Evolutionary conservation across 352 stramenopile genomes (phyloP), one percentile per base, ranked within the genome.

Genomic region (Phytophthora idaei): DNA sequence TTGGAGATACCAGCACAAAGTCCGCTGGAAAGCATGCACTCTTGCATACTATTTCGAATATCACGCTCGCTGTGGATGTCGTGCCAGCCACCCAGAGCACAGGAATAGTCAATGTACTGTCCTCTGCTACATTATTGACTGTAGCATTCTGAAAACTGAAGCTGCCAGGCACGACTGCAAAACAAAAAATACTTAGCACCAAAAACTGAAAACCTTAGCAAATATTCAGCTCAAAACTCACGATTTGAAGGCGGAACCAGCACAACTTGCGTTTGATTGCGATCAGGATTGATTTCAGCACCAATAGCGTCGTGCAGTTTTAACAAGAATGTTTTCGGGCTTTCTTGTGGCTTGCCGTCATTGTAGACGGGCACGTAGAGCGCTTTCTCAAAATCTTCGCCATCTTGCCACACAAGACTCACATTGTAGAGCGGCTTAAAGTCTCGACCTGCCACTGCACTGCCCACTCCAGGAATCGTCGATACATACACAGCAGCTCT

Each of bases 371-470:
- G 73, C 7, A 93, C 39, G 57, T 91, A 90, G 2, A 93, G 70
- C 37, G 84, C 75, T 55, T 86, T 87, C 61, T 93, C 84, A 7
- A 78, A 65, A 55, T 87, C 78, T 41, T 91, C 82, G 21, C 84
- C 79, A 57, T 93, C 82, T 39, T 93, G 80, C 84, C 84, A 93
- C 31, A 90, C 72, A n/a, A 93, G 61, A 68, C 84, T 93, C 17
- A 78, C 57, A 60, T 93, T 93, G 61, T 79, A 89, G 5, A 90
- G 50, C 3, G 77, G 63, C 37, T 75, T 77, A 49, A 83, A 91
- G 61, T 93, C 81, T 9, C 70, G 63, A 0, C 77, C 79, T 17
- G 78, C 61, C n/a, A 90, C 65, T 7, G 82, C 82, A 27, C 77
- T 86, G 9, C 79, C 80, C 2, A 66, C 63, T 2, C 67, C 70